A percentile compares a stretch with the other conserved stretches of the same genome.
Conservation (phyloP, 345 rosid genomes). For the Syzygium grande region DNA sequence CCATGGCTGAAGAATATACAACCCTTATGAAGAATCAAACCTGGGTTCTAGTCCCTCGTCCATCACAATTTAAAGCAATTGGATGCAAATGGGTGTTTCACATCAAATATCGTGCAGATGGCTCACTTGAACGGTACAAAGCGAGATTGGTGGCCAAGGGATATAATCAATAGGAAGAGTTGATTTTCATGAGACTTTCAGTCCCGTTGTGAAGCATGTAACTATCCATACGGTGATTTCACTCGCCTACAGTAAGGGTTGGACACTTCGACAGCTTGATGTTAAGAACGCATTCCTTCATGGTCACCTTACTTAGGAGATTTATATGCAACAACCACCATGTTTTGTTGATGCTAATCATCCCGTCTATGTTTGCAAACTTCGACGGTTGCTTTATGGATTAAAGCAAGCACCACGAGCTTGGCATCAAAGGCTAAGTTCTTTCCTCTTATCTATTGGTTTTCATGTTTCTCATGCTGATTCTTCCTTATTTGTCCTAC, state of each 20-base stretch:
- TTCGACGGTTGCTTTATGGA: background rate
- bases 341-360: background rate
- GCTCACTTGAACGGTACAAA: too few relatives aligned
- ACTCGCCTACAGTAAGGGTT: background rate
- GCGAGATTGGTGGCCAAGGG: too few relatives aligned
- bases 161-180: background rate
- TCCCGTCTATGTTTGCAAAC: background rate
- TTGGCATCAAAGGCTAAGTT: background rate
- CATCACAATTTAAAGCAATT: too few relatives aligned
- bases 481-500: background rate
- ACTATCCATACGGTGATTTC: background rate
- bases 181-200: background rate
- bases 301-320: background rate
- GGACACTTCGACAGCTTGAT: background rate
- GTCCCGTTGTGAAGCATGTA: background rate
- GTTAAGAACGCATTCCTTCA: background rate
- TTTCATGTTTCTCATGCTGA: background rate
- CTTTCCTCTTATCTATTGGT: background rate
- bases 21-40: too few relatives aligned
- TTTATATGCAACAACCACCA: background rate
- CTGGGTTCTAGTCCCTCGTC: too few relatives aligned
- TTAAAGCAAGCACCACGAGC: background rate
- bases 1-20: too few relatives aligned
- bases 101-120: too few relatives aligned
- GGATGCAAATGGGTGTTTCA: too few relatives aligned